Evolutionary conservation across 139 green algal genomes (phyloP), one percentile per base, ranked within the genome.

Genomic region (Prasinococcaceae sp.): DNA sequence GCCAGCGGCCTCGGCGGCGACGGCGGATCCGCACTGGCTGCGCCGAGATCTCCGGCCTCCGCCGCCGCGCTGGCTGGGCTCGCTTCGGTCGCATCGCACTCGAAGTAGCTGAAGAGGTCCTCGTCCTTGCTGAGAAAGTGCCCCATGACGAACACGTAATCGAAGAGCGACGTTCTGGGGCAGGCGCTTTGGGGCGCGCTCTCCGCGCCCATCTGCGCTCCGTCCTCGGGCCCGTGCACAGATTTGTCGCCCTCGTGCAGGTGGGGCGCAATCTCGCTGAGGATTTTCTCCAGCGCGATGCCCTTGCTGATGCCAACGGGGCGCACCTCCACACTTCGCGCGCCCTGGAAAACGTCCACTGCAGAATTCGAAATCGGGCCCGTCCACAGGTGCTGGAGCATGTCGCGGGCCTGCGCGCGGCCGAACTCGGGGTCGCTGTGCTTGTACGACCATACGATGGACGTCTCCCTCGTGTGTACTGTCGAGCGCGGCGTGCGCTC

Each of bases 361-460:
- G 84, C 79, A 0, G 86, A 83, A 57, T 94, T 96, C 65, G 73
- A 88, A 70, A 97, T 98, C 53, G 92, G 85, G 1, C 92, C 90
- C 1, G 86, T 94, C 78, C 88, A 93, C 60, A 99, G 76, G 69
- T 99, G 92, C 82, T 99, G 65, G 10, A 73, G 57, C 72, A 86
- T 58, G 55, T 84, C 78, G 12, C 74, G 50, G 12, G 75, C 79
- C 62, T 82, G 74, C 63, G 71, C 38, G 24, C 71, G 41, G 3
- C 71, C 71, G 60, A 79, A 79, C 47, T 79, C 71, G 20, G 63
- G 53, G 52, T 79, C 71, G 53, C 53, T 78, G 60, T 89, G 82
- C 56, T 93, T 94, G 76, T 92, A 96, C 74, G 95, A 96, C 90
- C 90, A 98, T 32, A 98, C 88, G 30, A 98, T 61, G 26, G 63